phyloP scores from a whole-genome alignment of 108 stramenopile species.

The Aureococcus anophagefferens region DNA sequence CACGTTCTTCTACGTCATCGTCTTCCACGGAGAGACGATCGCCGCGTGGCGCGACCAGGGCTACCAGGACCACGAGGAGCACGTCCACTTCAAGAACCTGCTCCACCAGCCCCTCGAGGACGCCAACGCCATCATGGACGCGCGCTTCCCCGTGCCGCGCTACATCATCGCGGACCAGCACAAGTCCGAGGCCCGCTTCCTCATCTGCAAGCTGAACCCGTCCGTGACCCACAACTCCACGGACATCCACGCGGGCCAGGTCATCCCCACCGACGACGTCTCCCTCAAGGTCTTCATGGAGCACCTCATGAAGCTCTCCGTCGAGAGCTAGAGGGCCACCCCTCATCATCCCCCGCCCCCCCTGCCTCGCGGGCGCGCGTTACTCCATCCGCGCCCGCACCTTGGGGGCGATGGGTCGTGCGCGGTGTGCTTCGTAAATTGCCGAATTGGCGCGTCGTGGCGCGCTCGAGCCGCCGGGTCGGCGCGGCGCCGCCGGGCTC shows the following conservation, averaged over 20 bases:
- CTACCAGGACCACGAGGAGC: slow-evolving; percentile 93
- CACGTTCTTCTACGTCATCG: slow-evolving; percentile 99
- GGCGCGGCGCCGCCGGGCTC: too few species aligned
- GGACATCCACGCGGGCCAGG: slow-evolving; percentile 62
- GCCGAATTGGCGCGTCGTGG: too few species aligned
- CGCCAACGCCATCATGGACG: slow-evolving; percentile 94
- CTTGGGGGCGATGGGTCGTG: too few species aligned
- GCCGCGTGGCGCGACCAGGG: slow-evolving; percentile 96
- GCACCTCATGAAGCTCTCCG: slow-evolving; percentile 65
- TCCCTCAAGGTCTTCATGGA: slow-evolving; percentile 98
- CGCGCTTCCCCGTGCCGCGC: slow-evolving; percentile 89
- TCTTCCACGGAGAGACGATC: slow-evolving; percentile 98
- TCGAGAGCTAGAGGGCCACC: slow-evolving; percentile 35
- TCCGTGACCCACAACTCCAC: slow-evolving; percentile 85
- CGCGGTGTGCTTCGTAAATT: too few species aligned
- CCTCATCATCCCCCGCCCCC: too few species aligned
- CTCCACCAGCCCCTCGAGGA: slow-evolving; percentile 90
- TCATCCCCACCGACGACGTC: slow-evolving; percentile 97
- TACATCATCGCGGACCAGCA: slow-evolving; percentile 99
- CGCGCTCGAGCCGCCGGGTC: too few species aligned
- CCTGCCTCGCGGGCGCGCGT: too few species aligned
- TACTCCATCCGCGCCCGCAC: too few species aligned
- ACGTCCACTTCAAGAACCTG: slow-evolving; percentile 79
- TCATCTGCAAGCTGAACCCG: slow-evolving; percentile 98
- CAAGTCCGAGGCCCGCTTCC: slow-evolving; percentile 93